Base-by-base conservation (phyloP, 2,329 filamentous ascomycete species). In the Beauveria medogensis region DNA sequence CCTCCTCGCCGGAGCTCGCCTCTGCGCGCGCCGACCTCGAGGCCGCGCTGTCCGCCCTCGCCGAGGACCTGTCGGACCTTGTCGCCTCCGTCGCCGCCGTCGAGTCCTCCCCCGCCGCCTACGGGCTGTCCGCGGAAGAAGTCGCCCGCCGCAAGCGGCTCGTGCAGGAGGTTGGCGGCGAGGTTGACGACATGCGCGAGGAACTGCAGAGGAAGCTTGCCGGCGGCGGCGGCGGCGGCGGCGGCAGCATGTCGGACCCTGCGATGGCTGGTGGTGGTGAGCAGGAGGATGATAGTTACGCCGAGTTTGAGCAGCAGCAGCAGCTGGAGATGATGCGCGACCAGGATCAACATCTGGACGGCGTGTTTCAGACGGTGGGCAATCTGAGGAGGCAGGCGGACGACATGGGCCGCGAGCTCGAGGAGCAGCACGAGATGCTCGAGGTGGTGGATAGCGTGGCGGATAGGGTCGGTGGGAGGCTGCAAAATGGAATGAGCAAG, bases 401-500 rank as follows among this genome's bases (percentile, higher is more conserved):
- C 74, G 90, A 92, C 67, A 99, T 99, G 93, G 93, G 94, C 1
- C 81, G 93, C 61, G 94, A 99, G 78, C 80, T 99, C 51, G 95
- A 97, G 75, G 94, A 99, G 77, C 94, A 99, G 80, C 83, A 82
- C 24, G 90, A 92, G 73, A 88, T 97, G 83, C 80, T 99, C 61
- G 87, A 94, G 64, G 87, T 90, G 57, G 89, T 95, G 46, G 93
- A 97, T 74, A 83, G 81, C 34, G 80, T 96, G 61, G 91, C 91
- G 4, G 92, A 97, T 72, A 82, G 93, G 40, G 92, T 99, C 1
- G 90, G 91, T 16, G 90, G 91, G 1, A 87, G 94, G 71, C 75
- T 99, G 69, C 86, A 91, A 76, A 91, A 82, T 60, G 94, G 94
- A 22, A 85, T 97, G 78, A 88, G 90, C 75, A 93, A 90, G 77